Base-by-base conservation (phyloP, 179 eudicot genomes). In the Beta corolliflora region DNA sequence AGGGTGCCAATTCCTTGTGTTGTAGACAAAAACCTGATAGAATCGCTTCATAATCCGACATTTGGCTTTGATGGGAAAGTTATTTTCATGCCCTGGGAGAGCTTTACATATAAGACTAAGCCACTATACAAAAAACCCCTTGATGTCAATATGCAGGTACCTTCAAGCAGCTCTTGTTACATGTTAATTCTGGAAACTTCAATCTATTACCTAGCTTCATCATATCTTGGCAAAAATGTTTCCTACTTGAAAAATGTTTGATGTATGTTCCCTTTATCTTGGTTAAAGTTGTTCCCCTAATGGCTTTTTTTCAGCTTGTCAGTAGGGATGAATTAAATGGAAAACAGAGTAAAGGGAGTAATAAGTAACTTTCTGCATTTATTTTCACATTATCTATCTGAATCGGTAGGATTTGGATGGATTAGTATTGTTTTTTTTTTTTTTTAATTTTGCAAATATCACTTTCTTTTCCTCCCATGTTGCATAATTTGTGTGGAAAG, bases 61-160 rank as follows among this genome's bases (percentile, higher is more conserved):
- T 90, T 81, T 79, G 82, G 88, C 69, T 83, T 89, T 82, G 91
- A 89, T 87, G 96, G 93, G 59, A 89, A 89, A 87, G 83, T 83
- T 77, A 76, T 86, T 67, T 88, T 90, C 84, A 86, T 93, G 89
- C 99, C 99, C 44, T 97, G 99, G 99, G 98, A 97, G 85, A 78
- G 92, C 86, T 97, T 97, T 85, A 91, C 86, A 11, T 97, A 97
- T 88, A 92, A 78, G 21, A 89, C 83, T 74, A 91, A 90, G 89
- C 91, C 95, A 59, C 78, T 87, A 81, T 68, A 90, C 41, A 87
- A 86, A 86, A 85, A 60, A 83, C 91, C 95, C 68, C 75, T 89
- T 85, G 82, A 77, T 82, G 82, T 82, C 79, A 86, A 89, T 79
- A 66, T 83, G 31, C 91, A 91, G 98, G 98, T 95, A 91, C 36